phyloP scores from a whole-genome alignment of 176 grass and related monocot species.

The Aechmea fasciata region DNA sequence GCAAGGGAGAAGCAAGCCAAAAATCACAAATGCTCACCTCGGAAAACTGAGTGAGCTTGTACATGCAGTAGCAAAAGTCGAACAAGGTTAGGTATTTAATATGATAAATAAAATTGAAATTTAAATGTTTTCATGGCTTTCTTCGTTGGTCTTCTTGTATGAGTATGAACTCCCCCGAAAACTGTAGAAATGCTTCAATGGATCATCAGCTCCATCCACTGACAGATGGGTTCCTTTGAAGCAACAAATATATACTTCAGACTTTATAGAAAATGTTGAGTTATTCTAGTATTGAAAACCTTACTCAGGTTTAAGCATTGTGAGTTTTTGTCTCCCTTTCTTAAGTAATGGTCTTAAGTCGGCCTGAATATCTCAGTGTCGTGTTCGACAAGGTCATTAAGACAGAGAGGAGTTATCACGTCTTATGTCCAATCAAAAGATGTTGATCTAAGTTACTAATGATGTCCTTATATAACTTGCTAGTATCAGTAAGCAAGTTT shows the following conservation, averaged over 20 bases:
- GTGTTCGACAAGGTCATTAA: no score
- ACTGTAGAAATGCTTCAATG: background rate
- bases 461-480: no score
- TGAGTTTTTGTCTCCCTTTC: no score
- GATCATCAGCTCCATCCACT: conserved; percentile 9
- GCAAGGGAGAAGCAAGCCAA: background rate
- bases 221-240: conserved; percentile 8
- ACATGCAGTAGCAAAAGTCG: background rate
- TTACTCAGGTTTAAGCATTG: background rate
- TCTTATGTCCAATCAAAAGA: no score
- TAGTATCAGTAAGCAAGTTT: no score
- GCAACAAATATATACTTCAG: conserved; percentile 2
- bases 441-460: no score
- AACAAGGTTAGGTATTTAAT: background rate
- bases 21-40: background rate
- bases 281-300: background rate
- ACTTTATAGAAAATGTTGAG: background rate
- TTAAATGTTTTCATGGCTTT: background rate
- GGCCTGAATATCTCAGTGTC: no score
- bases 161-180: background rate
- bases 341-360: no score
- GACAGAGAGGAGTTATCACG: no score
- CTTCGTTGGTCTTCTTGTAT: background rate
- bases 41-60: background rate
- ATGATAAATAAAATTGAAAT: background rate